phyloP scores from a whole-genome alignment of 1,284 basidiomycete species.

The Melampsora larici-populina region DNA sequence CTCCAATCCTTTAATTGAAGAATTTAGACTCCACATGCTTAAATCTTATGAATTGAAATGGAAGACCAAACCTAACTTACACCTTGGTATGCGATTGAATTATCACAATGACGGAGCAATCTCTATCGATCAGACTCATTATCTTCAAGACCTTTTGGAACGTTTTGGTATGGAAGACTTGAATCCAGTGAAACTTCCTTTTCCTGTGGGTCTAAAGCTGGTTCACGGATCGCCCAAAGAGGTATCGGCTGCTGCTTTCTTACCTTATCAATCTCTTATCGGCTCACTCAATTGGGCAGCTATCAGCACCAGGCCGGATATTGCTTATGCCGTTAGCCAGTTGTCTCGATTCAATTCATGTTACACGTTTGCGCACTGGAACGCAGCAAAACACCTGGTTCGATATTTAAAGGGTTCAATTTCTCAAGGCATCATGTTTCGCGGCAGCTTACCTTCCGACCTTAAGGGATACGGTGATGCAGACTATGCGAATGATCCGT shows the following conservation, averaged over 20 bases:
- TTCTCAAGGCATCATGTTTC: too few relatives aligned
- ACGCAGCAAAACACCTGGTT: too few relatives aligned
- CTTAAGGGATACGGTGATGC: too few relatives aligned
- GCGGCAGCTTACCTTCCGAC: too few relatives aligned
- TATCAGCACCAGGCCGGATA: background rate
- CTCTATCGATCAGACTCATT: background rate
- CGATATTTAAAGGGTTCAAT: too few relatives aligned
- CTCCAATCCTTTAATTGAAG: background rate
- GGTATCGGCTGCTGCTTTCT: background rate
- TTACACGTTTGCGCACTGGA: too few relatives aligned
- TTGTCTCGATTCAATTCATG: background rate
- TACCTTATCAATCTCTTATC: background rate
- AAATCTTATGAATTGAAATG: slow-evolving; percentile 2
- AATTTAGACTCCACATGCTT: background rate
- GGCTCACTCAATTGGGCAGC: too few relatives aligned
- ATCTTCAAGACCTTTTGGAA: background rate
- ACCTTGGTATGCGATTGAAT: background rate
- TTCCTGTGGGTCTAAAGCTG: background rate
- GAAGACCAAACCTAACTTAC: background rate
- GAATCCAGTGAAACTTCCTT: too few relatives aligned
- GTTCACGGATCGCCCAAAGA: background rate
- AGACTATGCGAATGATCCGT: too few relatives aligned
- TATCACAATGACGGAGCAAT: background rate
- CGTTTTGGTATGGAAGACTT: background rate
- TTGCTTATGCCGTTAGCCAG: background rate